Base-by-base conservation (phyloP, 306 rosid genomes). In the Vachellia collinsii region DNA sequence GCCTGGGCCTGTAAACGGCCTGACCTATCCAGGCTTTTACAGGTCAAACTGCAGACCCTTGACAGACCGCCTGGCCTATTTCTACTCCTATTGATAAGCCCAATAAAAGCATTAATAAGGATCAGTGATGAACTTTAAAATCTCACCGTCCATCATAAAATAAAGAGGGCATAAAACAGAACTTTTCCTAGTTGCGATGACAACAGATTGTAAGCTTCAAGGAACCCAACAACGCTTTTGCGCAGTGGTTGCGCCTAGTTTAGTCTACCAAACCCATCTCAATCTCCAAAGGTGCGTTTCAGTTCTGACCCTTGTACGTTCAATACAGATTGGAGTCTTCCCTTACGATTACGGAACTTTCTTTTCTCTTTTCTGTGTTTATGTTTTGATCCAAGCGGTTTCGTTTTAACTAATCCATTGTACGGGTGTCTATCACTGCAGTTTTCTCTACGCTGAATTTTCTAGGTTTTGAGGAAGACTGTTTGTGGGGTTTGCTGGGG, bases 381-480 rank as follows among this genome's bases (percentile, higher is more conserved):
- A 0, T 64, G 70, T 16, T 64, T 64, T 34, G 68, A 62, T 62
- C 42, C 42, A 29, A 34, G 16, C 42, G 13, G 2, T 34, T 25
- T 64, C 22, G n/a, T 13, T 16, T 10, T 64, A 14, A 36, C 44
- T 7, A 64, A 36, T 36, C 5, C 44, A 16, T 34, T 6, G 16
- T 25, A 39, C 41, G 38, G 11, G 37, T 43, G 17, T 62, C 25
- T 47, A 16, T 29, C 34, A 29, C 34, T 76, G 46, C 73, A 19
- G 5, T 20, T 71, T 25, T 72, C 8, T 47, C 25, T 43, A 3
- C 4, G 19, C 13, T 64, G 36, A 77, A 62, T 23, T 77, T 65
- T 74, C 29, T 74, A 74, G 61, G 72, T n/a, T 82, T 46, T 19
- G 20, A 47, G 59, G 59, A 70, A 51, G 46, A 0, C 59, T 59